Percentiles rank a stretch among this genome's conserved stretches.
These are phyloP conservation scores for Debaryomycetaceae sp. DNA, from an alignment of 1,139 yeast genomes.

Conservation along the genomic window DNA sequence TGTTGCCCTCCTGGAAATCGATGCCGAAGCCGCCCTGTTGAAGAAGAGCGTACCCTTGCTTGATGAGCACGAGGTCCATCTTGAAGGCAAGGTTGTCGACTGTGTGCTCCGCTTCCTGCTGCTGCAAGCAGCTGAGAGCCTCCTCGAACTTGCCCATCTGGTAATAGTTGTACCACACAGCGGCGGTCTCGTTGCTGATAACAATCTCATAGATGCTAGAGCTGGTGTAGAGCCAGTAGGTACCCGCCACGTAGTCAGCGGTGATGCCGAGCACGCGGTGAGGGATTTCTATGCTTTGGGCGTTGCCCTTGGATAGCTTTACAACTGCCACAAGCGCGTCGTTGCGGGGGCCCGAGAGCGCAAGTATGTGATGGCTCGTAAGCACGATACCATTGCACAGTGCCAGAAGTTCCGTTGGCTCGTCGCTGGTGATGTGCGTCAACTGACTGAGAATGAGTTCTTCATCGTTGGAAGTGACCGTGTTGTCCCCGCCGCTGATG, in stretches of 20 bases:
- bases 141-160: constrained; percentile 60
- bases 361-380: constrained; percentile 7
- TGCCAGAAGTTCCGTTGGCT: constrained; percentile 1
- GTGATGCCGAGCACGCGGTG: constrained; percentile 52
- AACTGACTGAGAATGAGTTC: constrained; percentile 1
- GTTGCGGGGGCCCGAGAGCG: constrained; percentile 5
- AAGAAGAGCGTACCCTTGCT: constrained; percentile 59
- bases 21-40: constrained; percentile 41
- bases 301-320: constrained; percentile 16
- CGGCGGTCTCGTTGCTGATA: constrained; percentile 61
- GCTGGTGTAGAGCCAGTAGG: constrained; percentile 18
- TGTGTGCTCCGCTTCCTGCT: constrained; percentile 20
- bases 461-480: constrained; percentile 4
- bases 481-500: neutral
- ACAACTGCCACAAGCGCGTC: constrained; percentile 4
- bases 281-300: no score
- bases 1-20: constrained; percentile 15
- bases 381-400: neutral
- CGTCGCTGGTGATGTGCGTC: no score
- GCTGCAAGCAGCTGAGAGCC: constrained; percentile 51
- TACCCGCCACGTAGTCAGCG: constrained; percentile 48
- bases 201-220: constrained; percentile 44
- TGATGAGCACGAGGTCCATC: constrained; percentile 52
- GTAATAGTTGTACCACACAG: constrained; percentile 73
- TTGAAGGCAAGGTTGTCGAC: constrained; percentile 11